Percentiles rank a stretch among this genome's conserved stretches.
These are phyloP conservation scores for Colletotrichum tropicale DNA, from an alignment of 2,329 filamentous ascomycete species.

Conservation along the genomic window DNA sequence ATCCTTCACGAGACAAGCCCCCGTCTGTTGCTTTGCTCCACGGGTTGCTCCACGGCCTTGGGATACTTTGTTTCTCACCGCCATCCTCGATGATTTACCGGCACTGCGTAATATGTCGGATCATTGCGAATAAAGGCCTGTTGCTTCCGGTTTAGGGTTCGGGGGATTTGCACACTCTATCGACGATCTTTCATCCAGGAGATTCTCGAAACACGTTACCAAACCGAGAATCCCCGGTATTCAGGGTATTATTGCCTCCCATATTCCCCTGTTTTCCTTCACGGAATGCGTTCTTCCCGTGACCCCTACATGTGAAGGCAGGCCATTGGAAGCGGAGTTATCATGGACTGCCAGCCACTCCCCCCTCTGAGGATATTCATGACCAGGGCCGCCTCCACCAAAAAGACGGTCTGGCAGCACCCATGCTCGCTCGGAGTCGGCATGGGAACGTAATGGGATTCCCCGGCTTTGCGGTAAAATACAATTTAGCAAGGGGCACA, in stretches of 20 bases:
- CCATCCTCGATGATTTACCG: background rate
- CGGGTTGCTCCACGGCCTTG: background rate
- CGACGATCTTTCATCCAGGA: slow-evolving; percentile 10
- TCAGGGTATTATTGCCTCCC: background rate
- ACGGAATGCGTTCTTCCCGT: slow-evolving; percentile 3
- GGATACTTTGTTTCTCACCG: background rate
- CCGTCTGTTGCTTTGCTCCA: background rate
- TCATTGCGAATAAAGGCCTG: background rate
- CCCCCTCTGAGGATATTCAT: slow-evolving; percentile 6
- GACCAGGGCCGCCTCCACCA: background rate
- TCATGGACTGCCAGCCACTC: background rate
- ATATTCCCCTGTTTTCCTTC: background rate
- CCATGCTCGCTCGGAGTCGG: background rate
- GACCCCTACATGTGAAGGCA: background rate
- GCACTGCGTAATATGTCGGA: background rate
- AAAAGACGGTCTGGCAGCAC: slow-evolving; percentile 13
- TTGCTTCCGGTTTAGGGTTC: slow-evolving; percentile 15
- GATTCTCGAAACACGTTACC: slow-evolving; percentile 16
- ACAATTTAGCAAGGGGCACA: background rate
- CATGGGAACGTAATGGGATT: background rate
- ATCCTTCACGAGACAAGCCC: background rate
- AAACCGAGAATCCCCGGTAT: slow-evolving; percentile 10
- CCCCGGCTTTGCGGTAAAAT: background rate
- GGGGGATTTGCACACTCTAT: slow-evolving; percentile 19
- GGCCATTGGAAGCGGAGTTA: background rate